Evolutionary conservation across 2,329 filamentous ascomycete species (phyloP).

Genomic region (Fusarium chaquense): DNA sequence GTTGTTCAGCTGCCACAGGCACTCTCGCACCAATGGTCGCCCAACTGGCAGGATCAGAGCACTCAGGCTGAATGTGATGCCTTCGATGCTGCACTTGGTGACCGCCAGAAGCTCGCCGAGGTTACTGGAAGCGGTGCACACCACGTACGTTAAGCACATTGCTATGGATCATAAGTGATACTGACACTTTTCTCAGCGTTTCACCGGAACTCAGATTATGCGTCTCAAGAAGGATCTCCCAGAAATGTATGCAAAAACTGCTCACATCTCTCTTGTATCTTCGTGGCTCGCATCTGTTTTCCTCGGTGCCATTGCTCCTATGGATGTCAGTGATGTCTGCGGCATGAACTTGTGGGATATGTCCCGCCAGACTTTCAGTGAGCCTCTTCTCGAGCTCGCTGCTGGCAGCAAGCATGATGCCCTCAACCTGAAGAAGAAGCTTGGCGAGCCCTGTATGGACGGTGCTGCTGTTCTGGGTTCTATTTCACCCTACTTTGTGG

Average conservation of each 20-base stretch:
- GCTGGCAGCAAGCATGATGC: slow-evolving; percentile 73
- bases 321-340: slow-evolving; percentile 94
- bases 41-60: slow-evolving; percentile 98
- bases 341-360: slow-evolving; percentile 99
- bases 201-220: slow-evolving; percentile 97
- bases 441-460: slow-evolving; percentile 83
- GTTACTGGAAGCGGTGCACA: slow-evolving; percentile 93
- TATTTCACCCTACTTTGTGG: slow-evolving; percentile 82
- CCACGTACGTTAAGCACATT: slow-evolving; percentile 71
- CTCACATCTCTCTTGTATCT: slow-evolving; percentile 91
- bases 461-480: slow-evolving; percentile 82
- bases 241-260: slow-evolving; percentile 81
- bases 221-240: slow-evolving; percentile 85
- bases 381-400: slow-evolving; percentile 79
- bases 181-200: slow-evolving; percentile 69
- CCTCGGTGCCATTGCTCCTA: slow-evolving; percentile 84
- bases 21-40: slow-evolving; percentile 87
- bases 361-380: slow-evolving; percentile 76
- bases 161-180: slow-evolving; percentile 23
- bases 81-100: slow-evolving; percentile 81
- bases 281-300: slow-evolving; percentile 95
- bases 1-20: slow-evolving; percentile 78
- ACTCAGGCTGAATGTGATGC: slow-evolving; percentile 91
- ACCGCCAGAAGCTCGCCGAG: slow-evolving; percentile 75
- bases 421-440: slow-evolving; percentile 76